Percentiles rank a stretch among this genome's conserved stretches.
Conservation (phyloP, 2,329 filamentous ascomycete species). For the Drechslerella coelobrocha region DNA sequence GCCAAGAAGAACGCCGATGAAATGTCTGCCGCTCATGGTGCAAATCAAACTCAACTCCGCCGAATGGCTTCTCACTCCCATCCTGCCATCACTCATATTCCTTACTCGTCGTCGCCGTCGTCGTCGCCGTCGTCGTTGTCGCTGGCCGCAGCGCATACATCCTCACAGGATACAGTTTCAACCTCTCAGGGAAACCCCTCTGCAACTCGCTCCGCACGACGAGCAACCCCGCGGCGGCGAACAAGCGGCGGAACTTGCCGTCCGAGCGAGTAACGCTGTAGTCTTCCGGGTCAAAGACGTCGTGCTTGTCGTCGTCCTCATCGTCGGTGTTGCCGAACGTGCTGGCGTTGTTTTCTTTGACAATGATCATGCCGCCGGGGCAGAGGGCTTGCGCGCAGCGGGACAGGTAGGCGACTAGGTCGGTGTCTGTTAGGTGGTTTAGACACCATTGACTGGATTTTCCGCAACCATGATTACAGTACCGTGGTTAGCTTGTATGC, state of each 20-base stretch:
- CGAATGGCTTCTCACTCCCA: too few species aligned
- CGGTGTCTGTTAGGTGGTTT: conserved; percentile 77
- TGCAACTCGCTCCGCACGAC: conserved; percentile 76
- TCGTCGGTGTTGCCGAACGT: conserved; percentile 62
- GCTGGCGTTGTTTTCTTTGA: conserved; percentile 75
- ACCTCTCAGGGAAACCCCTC: conserved; percentile 70
- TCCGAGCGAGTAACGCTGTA: conserved; percentile 80
- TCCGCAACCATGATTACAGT: too few species aligned
- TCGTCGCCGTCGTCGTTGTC: not conserved
- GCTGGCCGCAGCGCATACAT: conserved; percentile 75
- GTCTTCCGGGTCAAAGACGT: conserved; percentile 78
- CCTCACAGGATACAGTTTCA: conserved; percentile 73
- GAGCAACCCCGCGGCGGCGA: conserved; percentile 71
- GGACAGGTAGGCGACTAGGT: conserved; percentile 72
- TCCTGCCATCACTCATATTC: too few species aligned
- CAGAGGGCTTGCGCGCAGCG: conserved; percentile 63
- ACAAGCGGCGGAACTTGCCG: conserved; percentile 72
- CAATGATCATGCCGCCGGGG: conserved; percentile 66
- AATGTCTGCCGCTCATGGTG: too few species aligned
- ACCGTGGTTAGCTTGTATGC: not conserved
- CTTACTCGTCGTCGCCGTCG: too few species aligned
- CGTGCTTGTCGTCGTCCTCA: conserved; percentile 63
- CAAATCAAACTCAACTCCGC: too few species aligned
- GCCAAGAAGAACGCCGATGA: too few species aligned
- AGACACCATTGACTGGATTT: conserved; percentile 91